Base-by-base conservation (phyloP, 345 rosid species). In the Theobroma cacao region DNA sequence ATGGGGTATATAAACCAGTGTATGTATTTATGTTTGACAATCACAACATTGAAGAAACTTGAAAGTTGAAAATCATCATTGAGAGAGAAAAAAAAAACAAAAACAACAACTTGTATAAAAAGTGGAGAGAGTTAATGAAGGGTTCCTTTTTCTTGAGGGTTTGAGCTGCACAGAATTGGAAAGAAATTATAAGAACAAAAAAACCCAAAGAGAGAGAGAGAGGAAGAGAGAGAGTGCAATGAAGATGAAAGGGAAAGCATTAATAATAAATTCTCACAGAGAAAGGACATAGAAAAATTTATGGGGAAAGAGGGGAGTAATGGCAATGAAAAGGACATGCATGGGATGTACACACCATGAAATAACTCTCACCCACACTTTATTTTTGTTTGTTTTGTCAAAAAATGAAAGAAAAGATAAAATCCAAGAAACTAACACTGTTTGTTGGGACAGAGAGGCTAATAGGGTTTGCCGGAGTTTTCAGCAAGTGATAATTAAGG, bases 261-360 rank as follows among this genome's bases (percentile, higher is more conserved):
- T 92, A 74, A 91, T 79, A 84, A 83, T 28, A 87, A 89, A 89
- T 84, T 83, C 84, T 82, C 34, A 14, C 2, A 40, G 63, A 78
- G 75, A 31, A 65, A 81, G 22, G 73, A 73, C 83, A 72, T 20
- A 72, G 76, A 59, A 18, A 70, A 64, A 66, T 76, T 77, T 74
- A 83, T 77, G 79, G 79, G 74, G 83, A 78, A 78, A 90, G 87
- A 75, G 59, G 75, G 80, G 79, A 77, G 79, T 80, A 72, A 84
- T 82, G 80, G 79, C 77, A 18, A 71, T 28, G 89, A 86, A 67
- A 82, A 38, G 68, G 88, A 84, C 91, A 77, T 76, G 60, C 63
- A 33, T 12, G 36, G 84, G 73, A 78, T 82, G 84, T 78, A 71
- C 33, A 72, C 47, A 24, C 77, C 78, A 61, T 34, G 78, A 75